Percentiles rank a stretch among this genome's conserved stretches.
phyloP scores from a whole-genome alignment of 73 alveolate genomes.

The Tetrahymena malaccensis region DNA sequence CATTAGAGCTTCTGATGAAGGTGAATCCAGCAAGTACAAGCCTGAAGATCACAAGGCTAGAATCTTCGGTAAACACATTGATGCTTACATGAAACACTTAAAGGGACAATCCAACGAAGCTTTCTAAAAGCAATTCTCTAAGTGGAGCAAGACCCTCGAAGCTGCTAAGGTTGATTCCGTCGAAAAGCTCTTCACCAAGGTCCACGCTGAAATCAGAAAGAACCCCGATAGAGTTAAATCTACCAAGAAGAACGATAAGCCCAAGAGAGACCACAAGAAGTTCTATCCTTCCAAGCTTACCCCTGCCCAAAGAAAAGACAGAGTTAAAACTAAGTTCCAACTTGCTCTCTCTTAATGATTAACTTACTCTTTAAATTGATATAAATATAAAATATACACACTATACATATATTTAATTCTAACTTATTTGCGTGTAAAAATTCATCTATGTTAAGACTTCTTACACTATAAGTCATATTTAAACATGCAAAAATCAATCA shows the following conservation, averaged over 20 bases:
- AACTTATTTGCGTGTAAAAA: not conserved
- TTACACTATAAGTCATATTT: not conserved
- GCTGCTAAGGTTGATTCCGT: constrained; percentile 64
- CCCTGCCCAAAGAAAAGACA: constrained; percentile 81
- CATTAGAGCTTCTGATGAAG: constrained; percentile 73
- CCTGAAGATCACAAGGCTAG: constrained; percentile 95
- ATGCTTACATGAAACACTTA: constrained; percentile 86
- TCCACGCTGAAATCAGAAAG: constrained; percentile 95
- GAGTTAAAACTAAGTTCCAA: constrained; percentile 77
- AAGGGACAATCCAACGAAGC: constrained; percentile 70
- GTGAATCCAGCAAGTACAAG: constrained; percentile 64
- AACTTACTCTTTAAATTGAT: not conserved
- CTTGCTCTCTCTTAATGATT: constrained; percentile 39
- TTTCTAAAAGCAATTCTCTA: constrained; percentile 77
- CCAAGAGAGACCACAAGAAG: constrained; percentile 70
- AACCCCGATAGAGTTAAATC: constrained; percentile 70
- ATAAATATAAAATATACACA: not conserved
- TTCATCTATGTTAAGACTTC: not conserved
- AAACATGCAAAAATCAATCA: not conserved
- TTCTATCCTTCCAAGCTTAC: constrained; percentile 72
- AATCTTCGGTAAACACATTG: constrained; percentile 97
- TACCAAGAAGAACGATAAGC: constrained; percentile 54
- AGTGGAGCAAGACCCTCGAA: constrained; percentile 79
- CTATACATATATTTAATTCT: not conserved
- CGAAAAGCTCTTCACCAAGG: constrained; percentile 90